phyloP scores from a whole-genome alignment of 2,329 filamentous ascomycete species.

The Zymoseptoria tritici region DNA sequence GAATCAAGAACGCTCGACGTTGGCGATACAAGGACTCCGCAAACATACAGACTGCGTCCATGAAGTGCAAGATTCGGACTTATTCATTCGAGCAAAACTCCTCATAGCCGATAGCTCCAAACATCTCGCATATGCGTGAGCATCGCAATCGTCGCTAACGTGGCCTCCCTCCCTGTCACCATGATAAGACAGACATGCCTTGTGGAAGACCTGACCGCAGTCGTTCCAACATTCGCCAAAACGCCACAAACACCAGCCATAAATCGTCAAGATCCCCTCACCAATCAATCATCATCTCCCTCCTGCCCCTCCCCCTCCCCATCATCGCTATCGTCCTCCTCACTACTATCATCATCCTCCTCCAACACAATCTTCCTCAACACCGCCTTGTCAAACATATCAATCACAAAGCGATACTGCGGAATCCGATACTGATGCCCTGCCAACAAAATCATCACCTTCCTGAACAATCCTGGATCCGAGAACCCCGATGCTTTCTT shows the following conservation, averaged over 20 bases:
- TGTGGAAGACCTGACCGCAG: neutral
- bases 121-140: neutral
- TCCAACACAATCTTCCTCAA: conserved; percentile 77
- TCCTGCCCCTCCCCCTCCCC: neutral
- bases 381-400: conserved; percentile 87
- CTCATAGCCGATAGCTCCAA: neutral
- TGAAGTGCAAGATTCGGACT: too few species aligned
- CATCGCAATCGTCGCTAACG: neutral
- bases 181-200: neutral
- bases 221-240: neutral
- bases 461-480: conserved; percentile 70
- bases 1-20: too few species aligned
- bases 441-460: conserved; percentile 77
- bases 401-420: conserved; percentile 82
- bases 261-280: neutral
- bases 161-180: neutral
- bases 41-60: too few species aligned
- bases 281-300: neutral
- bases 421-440: conserved; percentile 82
- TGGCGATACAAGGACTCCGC: too few species aligned
- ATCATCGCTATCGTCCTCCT: conserved; percentile 25
- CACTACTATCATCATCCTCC: conserved; percentile 48
- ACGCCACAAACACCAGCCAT: neutral
- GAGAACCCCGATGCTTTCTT: conserved; percentile 69
- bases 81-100: neutral